Conservation (phyloP, 2,329 filamentous ascomycete species). For the Aureobasidium sp. region DNA sequence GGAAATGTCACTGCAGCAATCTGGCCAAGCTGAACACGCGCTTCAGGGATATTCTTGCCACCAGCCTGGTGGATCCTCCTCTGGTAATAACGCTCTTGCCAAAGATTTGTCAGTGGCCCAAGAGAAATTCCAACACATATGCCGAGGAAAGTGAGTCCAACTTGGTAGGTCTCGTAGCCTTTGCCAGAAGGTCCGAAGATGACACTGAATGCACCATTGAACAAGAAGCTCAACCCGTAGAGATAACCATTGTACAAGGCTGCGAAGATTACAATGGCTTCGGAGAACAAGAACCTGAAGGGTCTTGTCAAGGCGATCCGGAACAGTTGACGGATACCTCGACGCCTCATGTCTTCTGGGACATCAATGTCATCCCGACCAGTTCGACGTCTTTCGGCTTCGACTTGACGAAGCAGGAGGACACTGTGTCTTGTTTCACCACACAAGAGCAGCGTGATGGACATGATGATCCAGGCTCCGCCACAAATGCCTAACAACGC, state of each 20-base stretch:
- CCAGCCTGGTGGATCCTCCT: constrained; percentile 33
- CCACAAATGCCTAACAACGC: constrained; percentile 41
- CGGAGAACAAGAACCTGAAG: constrained; percentile 40
- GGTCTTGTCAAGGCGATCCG: constrained; percentile 39
- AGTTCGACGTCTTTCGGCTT: constrained; percentile 23
- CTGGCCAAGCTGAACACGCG: constrained; percentile 39
- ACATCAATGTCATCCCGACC: constrained; percentile 27
- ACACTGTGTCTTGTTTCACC: constrained; percentile 41
- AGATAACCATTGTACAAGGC: constrained; percentile 43
- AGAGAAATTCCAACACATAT: constrained; percentile 26
- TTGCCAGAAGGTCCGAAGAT: constrained; percentile 39
- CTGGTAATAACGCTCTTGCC: constrained; percentile 33
- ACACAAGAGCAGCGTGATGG: constrained; percentile 26
- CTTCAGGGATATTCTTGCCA: constrained; percentile 34
- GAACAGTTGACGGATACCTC: constrained; percentile 35
- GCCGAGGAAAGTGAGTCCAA: constrained; percentile 24
- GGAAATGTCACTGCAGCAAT: constrained; percentile 37
- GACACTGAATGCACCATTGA: constrained; percentile 22
- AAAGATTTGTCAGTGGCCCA: constrained; percentile 21
- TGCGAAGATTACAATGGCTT: constrained; percentile 43
- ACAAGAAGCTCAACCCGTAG: constrained; percentile 35
- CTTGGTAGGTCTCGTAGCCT: constrained; percentile 34
- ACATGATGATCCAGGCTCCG: constrained; percentile 38
- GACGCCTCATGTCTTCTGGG: constrained; percentile 35
- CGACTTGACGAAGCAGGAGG: constrained; percentile 26